phyloP scores from a whole-genome alignment of 2,329 filamentous ascomycete genomes.

The Colletotrichum australisinense region DNA sequence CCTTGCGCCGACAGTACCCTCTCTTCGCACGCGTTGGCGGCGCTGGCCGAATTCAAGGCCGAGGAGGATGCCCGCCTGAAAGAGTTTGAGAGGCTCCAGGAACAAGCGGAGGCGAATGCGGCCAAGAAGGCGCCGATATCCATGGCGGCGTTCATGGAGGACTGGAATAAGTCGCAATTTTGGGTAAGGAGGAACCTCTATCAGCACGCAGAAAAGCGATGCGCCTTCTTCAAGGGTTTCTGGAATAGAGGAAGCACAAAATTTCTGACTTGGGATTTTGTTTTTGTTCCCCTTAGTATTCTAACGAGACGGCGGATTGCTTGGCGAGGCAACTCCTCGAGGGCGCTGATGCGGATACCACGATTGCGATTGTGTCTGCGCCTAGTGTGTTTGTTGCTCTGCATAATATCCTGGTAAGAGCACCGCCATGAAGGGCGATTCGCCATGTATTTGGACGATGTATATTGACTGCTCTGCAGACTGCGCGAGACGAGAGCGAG shows the following conservation, averaged over 20 bases:
- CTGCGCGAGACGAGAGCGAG: conserved; percentile 39
- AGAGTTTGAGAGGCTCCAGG: conserved; percentile 76
- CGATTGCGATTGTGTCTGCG: conserved; percentile 77
- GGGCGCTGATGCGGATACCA: conserved; percentile 65
- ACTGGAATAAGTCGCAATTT: conserved; percentile 88
- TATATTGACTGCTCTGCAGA: not conserved
- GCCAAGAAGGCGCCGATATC: conserved; percentile 38
- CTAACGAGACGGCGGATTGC: conserved; percentile 74
- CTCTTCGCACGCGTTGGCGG: conserved; percentile 73
- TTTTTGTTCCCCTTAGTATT: conserved; percentile 62
- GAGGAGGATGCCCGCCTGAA: conserved; percentile 76
- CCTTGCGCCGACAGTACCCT: conserved; percentile 61
- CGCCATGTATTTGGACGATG: not conserved
- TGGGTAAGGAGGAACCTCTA: conserved; percentile 66
- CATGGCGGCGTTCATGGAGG: conserved; percentile 81
- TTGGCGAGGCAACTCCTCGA: conserved; percentile 75
- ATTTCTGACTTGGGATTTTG: no score
- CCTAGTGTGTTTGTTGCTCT: conserved; percentile 83
- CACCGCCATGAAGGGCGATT: no score
- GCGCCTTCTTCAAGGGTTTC: no score
- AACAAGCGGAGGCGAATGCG: conserved; percentile 63
- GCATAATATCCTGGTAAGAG: conserved; percentile 73
- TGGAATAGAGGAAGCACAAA: no score
- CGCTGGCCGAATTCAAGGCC: conserved; percentile 79
- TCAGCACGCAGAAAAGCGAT: no score